Evolutionary conservation across 129 eudicot species (phyloP).

Genomic region (Sambucus nigra): DNA sequence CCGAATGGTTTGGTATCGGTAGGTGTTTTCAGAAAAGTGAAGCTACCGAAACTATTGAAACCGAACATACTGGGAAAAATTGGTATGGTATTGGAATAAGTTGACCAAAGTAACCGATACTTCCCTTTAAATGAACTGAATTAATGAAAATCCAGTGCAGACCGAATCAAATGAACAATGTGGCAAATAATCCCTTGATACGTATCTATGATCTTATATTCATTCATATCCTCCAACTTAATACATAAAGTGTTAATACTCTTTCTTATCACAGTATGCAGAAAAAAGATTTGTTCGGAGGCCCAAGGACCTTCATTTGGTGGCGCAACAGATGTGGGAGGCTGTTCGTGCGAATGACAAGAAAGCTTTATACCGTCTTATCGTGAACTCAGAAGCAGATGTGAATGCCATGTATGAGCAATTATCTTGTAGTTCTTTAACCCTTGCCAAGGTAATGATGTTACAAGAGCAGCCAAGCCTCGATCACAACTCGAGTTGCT

Average conservation of each 20-base stretch:
- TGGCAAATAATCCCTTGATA: not conserved
- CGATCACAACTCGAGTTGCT: conserved; percentile 23
- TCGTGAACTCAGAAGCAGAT: conserved; percentile 72
- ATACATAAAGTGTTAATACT: not conserved
- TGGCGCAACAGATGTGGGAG: conserved; percentile 75
- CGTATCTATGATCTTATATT: not conserved
- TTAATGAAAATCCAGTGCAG: not conserved
- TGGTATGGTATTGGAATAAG: no score
- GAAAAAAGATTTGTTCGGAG: conserved; percentile 65
- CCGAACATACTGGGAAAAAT: no score
- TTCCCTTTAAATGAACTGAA: no score
- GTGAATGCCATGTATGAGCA: conserved; percentile 53
- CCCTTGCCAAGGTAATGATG: conserved; percentile 85
- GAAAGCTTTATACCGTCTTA: conserved; percentile 70
- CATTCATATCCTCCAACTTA: not conserved
- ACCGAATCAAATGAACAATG: not conserved
- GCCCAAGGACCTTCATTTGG: conserved; percentile 42
- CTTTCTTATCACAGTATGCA: conserved; percentile 56
- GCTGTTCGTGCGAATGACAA: conserved; percentile 79
- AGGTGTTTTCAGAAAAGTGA: no score
- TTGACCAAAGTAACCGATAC: no score
- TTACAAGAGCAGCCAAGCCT: conserved; percentile 53
- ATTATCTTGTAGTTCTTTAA: conserved; percentile 41
- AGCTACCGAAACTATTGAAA: no score
- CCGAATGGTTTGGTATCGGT: no score